These are phyloP conservation scores for Globisporangium alternatum DNA, from an alignment of 352 stramenopile genomes.

Conservation along the genomic window DNA sequence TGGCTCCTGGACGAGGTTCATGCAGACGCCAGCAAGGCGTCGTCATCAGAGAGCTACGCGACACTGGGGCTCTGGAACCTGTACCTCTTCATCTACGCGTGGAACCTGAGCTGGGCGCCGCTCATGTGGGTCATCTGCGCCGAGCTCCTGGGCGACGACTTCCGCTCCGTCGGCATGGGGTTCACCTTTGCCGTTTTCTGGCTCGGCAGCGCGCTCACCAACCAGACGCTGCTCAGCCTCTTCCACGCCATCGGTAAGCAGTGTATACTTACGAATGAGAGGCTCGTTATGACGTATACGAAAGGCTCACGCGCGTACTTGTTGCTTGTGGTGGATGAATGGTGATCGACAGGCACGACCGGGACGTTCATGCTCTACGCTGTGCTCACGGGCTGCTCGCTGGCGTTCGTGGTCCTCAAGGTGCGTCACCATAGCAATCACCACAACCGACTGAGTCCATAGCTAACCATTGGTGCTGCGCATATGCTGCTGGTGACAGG, in stretches of 20 bases:
- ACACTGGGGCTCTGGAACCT: conserved; percentile 57
- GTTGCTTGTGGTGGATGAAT: too few relatives aligned
- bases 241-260: conserved; percentile 44
- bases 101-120: conserved; percentile 74
- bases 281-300: not conserved
- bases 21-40: not conserved
- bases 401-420: conserved; percentile 57
- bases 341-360: conserved; percentile 21
- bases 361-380: conserved; percentile 62
- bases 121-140: conserved; percentile 78
- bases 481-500: conserved; percentile 15
- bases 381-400: conserved; percentile 32
- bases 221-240: conserved; percentile 64
- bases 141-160: conserved; percentile 60
- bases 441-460: not conserved
- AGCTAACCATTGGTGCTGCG: not conserved
- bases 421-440: conserved; percentile 15
- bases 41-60: conserved; percentile 23
- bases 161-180: conserved; percentile 71
- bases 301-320: not conserved
- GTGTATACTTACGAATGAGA: not conserved
- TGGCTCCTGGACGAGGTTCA: conserved; percentile 25
- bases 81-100: conserved; percentile 71
- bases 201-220: conserved; percentile 62
- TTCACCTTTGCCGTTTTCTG: conserved; percentile 72